Evolutionary conservation across 2,329 filamentous ascomycete genomes (phyloP).

Genomic region (Pestalotiopsis sp.): DNA sequence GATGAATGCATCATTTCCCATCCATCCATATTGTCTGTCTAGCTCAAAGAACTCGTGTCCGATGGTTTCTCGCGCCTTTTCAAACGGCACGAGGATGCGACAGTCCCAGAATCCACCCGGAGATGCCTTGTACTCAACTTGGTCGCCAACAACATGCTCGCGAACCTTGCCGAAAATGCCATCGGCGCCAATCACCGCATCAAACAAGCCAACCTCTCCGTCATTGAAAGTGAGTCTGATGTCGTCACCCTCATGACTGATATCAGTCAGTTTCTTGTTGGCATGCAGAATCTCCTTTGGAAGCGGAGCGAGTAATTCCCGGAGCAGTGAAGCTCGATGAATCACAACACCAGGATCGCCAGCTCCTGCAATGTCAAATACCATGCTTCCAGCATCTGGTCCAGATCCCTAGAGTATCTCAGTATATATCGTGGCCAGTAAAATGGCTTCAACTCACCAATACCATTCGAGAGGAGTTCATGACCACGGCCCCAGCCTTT

Average conservation of each 20-base stretch:
- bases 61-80: constrained; percentile 15
- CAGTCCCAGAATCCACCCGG: constrained; percentile 21
- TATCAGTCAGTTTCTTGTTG: constrained; percentile 18
- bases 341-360: constrained; percentile 17
- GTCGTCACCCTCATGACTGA: constrained; percentile 7
- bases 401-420: constrained; percentile 17
- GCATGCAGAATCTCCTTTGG: constrained; percentile 19
- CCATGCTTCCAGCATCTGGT: constrained; percentile 14
- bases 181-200: constrained; percentile 26
- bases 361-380: constrained; percentile 19
- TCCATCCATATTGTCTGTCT: constrained; percentile 21
- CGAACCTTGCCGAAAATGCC: constrained; percentile 16
- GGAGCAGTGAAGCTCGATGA: constrained; percentile 24
- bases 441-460: background rate
- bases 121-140: constrained; percentile 6
- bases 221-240: constrained; percentile 21
- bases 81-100: constrained; percentile 20
- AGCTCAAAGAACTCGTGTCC: constrained; percentile 19
- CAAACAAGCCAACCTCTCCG: constrained; percentile 17
- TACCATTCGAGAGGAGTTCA: constrained; percentile 18
- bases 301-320: constrained; percentile 21
- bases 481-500: constrained; percentile 21
- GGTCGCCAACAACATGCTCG: constrained; percentile 19
- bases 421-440: constrained; percentile 7
- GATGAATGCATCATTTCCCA: constrained; percentile 19